Base-by-base conservation (phyloP, 495 filamentous ascomycete species). In the Podospora comata region DNA sequence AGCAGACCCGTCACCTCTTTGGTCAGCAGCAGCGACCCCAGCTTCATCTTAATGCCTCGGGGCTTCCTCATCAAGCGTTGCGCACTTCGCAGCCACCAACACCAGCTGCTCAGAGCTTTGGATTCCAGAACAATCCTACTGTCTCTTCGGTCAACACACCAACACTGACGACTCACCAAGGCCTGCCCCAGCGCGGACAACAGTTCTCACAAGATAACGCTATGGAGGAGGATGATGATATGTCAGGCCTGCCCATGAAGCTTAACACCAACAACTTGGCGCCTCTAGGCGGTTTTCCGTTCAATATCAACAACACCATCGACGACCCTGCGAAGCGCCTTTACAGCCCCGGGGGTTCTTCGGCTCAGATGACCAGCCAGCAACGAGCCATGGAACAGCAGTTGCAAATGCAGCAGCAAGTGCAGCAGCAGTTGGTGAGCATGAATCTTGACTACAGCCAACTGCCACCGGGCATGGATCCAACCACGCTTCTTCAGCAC, bases 81-180 rank as follows among this genome's bases (percentile, higher is more conserved):
- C 90, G 91, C 65, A 88, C 87, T 9, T 95, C 94, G 5, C 90
- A 91, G 72, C 95, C 96, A 3, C 86, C 91, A 19, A 98, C 95
- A 13, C 95, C 95, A 1, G 88, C 92, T 18, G 85, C 90, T 32
- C 85, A 87, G 27, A 85, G 83, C 67, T 89, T 91, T 71, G 85
- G 87, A 30, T 89, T 96, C 76, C 91, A 94, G 75, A 92, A 96
- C 75, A 98, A 98, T 74, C 95, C 95, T 27, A 98, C 93, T 0
- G 92, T 98, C n/a, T 97, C 95, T 13, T 97, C 94, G 48, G 94
- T 97, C 64, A 98, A 98, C 74, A 97, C 93, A 3, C 95, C 94
- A 0, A 96, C 94, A 13, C 81, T 97, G 65, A 89, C 85, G 68
- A 89, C 89, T 6, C 88, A 89, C 34, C 79, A 79, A 61, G 75